Base-by-base conservation (phyloP, 331 rosid species). In the Quercus phellos region DNA sequence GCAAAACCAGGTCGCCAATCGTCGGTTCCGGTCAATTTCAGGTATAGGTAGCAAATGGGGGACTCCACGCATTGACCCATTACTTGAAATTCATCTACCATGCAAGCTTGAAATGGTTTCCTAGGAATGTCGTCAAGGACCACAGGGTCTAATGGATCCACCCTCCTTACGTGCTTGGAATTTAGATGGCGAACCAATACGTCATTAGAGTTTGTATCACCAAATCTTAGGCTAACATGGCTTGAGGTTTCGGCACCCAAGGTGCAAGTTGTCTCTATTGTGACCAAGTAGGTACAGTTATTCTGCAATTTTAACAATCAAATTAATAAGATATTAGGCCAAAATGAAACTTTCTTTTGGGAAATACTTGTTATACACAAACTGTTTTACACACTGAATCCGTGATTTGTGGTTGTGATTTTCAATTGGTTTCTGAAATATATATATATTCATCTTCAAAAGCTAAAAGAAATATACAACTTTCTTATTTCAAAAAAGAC, bases 1-100 rank as follows among this genome's bases (percentile, higher is more conserved):
- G 85, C 94, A 10, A 85, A 92, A 59, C 94, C 98, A 0, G 94
- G 96, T 51, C 94, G 78, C 98, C 98, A 92, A 13, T 94, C 89
- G 14, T 94, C 96, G 4, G 53, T 18, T 11, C 98, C 97, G 3
- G 66, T 27, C 29, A 87, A 46, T 75, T 89, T 94, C 30, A 94
- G 91, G 75, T 92, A 94, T 29, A 92, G 74, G 74, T 88, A 88
- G 83, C 97, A 94, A 7, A 94, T 77, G 3, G 93, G 89, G 0
- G 92, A 86, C 50, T 85, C 85, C 0, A 94, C 84, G 34, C 98
- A 92, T 6, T 75, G 88, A 24, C 87, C 94, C 18, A 70, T 75
- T 12, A 92, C 91, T 32, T 78, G 86, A 76, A 94, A 91, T 42
- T 85, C 81, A 79, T 94, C 97, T 34, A 94, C 92, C 81, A 64